Conservation (phyloP, 2,329 filamentous ascomycete species). For the Aspergillus eucalypticola region DNA sequence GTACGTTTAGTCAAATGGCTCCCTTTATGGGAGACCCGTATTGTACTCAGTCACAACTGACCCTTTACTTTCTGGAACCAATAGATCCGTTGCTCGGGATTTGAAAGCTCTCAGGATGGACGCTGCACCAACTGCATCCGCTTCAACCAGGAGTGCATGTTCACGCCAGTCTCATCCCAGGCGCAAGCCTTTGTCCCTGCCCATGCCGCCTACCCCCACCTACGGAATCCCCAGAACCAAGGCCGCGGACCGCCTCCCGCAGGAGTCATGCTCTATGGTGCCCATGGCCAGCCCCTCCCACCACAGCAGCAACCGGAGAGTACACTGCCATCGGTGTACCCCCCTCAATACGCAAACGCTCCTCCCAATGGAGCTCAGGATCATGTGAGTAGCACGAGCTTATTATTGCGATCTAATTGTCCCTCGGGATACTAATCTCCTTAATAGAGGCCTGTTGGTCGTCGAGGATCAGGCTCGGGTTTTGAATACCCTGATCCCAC, state of each 20-base stretch:
- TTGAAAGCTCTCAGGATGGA: conserved; percentile 70
- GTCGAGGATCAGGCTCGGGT: conserved; percentile 46
- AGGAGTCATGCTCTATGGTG: conserved; percentile 47
- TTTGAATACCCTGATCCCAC: conserved; percentile 51
- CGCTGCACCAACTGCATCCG: conserved; percentile 71
- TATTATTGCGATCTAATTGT: conserved; percentile 5
- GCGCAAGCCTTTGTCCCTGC: conserved; percentile 73
- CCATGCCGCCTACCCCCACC: conserved; percentile 63
- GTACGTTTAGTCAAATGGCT: conserved; percentile 33
- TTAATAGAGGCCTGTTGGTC: conserved; percentile 40
- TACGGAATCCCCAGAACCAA: conserved; percentile 44
- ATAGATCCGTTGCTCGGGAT: conserved; percentile 75
- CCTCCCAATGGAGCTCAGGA: conserved; percentile 44
- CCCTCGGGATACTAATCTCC: conserved; percentile 14
- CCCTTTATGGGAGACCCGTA: not conserved
- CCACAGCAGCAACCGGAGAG: conserved; percentile 45
- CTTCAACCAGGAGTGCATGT: conserved; percentile 76
- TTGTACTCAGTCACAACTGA: conserved; percentile 12
- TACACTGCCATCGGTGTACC: conserved; percentile 44
- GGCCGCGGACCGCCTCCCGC: conserved; percentile 37
- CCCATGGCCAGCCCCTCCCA: conserved; percentile 52
- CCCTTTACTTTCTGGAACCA: conserved; percentile 3
- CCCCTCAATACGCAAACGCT: conserved; percentile 38
- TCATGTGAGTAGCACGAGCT: conserved; percentile 46
- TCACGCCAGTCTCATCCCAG: conserved; percentile 73